These are phyloP conservation scores for Cicer cuneatum DNA, from an alignment of 306 rosid species.

Conservation along the genomic window DNA sequence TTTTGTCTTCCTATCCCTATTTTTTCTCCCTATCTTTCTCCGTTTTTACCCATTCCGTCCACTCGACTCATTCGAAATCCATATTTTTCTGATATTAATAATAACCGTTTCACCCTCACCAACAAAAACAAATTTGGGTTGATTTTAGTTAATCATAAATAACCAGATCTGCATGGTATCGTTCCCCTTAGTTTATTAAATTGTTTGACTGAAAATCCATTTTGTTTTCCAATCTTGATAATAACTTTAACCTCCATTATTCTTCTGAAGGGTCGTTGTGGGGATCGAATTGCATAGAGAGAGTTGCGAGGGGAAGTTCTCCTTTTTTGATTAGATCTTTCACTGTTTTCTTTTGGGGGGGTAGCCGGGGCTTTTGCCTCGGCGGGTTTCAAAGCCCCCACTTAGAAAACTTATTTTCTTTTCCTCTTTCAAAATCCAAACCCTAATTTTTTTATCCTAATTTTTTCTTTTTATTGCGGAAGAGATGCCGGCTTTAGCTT, in stretches of 20 bases:
- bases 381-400: constrained; percentile 99
- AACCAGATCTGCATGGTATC: constrained; percentile 54
- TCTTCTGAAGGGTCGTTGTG: constrained; percentile 69
- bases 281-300: constrained; percentile 59
- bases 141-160: too few relatives aligned
- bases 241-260: neutral
- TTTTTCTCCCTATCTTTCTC: neutral
- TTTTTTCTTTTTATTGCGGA: constrained; percentile 53
- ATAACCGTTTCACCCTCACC: neutral
- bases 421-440: neutral
- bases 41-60: neutral
- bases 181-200: neutral
- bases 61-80: neutral
- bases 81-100: neutral
- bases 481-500: constrained; percentile 94
- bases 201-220: too few relatives aligned
- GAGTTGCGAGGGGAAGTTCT: constrained; percentile 50
- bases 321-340: constrained; percentile 56
- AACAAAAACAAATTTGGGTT: neutral
- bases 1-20: neutral
- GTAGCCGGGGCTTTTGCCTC: constrained; percentile 99
- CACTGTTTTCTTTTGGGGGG: constrained; percentile 86
- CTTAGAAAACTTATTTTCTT: constrained; percentile 46
- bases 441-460: constrained; percentile 17
- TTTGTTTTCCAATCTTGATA: too few relatives aligned